phyloP scores from a whole-genome alignment of 345 rosid genomes.

The Dovyalis caffra region DNA sequence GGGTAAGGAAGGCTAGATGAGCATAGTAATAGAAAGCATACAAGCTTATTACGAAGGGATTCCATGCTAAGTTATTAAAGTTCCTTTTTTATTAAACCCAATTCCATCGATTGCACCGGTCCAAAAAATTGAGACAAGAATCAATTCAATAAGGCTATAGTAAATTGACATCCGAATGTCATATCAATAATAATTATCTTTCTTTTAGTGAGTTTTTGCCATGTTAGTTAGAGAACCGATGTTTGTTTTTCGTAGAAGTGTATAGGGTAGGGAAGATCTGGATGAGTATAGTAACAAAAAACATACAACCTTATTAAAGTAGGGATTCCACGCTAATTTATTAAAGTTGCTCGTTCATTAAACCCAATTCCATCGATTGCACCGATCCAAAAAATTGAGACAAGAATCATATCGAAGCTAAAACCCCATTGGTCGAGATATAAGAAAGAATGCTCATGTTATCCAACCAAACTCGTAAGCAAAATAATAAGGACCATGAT shows the following conservation, averaged over 20 bases:
- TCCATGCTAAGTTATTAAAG: no score
- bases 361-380: no score
- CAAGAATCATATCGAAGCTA: slow-evolving; percentile 74
- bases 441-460: slow-evolving; percentile 74
- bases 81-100: no score
- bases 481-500: slow-evolving; percentile 65
- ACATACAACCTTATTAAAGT: slow-evolving; percentile 78
- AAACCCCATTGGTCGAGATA: slow-evolving; percentile 81
- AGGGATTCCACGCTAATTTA: slow-evolving; percentile 58
- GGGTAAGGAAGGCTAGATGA: no score
- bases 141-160: no score
- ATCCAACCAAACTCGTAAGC: slow-evolving; percentile 79
- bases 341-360: slow-evolving; percentile 37
- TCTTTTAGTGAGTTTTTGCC: no score
- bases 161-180: no score
- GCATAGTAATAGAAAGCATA: no score
- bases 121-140: no score
- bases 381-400: slow-evolving; percentile 67
- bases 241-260: slow-evolving; percentile 74
- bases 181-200: no score
- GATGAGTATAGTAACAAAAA: slow-evolving; percentile 91
- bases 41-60: no score
- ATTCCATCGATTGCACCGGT: no score
- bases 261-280: slow-evolving; percentile 84
- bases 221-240: slow-evolving; percentile 70